Base-by-base conservation (phyloP, 2,329 filamentous ascomycete genomes). In the Beauveria varroae region DNA sequence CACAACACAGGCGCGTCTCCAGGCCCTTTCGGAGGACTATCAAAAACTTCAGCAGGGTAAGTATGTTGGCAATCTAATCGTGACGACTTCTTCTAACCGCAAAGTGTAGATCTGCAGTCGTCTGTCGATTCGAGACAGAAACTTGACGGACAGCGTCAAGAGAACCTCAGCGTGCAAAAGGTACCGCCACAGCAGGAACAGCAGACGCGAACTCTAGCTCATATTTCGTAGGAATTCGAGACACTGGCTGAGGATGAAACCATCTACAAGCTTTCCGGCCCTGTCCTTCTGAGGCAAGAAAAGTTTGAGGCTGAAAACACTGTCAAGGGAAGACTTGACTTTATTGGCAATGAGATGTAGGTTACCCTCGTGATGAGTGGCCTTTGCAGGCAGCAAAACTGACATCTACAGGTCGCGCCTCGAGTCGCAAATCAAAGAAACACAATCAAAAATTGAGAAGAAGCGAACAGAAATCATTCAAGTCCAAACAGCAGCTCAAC, bases 221-320 rank as follows among this genome's bases (percentile, higher is more conserved):
- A 71, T 22, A 41, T 9, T 44, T 12, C 18, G 40, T 65, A 95
- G 87, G 93, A 98, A 75, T 98, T 98, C 73, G 81, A 85, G 46
- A 81, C 83, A 59, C 81, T 98, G 63, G 84, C 87, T 68, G 88
- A 93, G 43, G 89, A 88, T 67, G 89, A 96, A 70, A 91, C 86
- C 65, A 96, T 99, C 74, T 99, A 96, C 84, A 99, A 98, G 77
- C 85, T 97, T 47, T 86, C 96, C 52, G 95, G 95, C 0, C 95
- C 95, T 0, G 90, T 98, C 7, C 78, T 99, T 43, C 76, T 99
- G 70, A 97, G 98, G 81, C 95, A 99, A 75, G 95, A 98, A 62
- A 93, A 90, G 74, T 78, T 85, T 1, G 95, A 99, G 73, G 95
- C 95, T 0, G 86, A 92, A 66, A 89, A 90, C 80, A 93, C 92